Conservation (phyloP, 768 basidiomycete genomes). For the Russula sp. region DNA sequence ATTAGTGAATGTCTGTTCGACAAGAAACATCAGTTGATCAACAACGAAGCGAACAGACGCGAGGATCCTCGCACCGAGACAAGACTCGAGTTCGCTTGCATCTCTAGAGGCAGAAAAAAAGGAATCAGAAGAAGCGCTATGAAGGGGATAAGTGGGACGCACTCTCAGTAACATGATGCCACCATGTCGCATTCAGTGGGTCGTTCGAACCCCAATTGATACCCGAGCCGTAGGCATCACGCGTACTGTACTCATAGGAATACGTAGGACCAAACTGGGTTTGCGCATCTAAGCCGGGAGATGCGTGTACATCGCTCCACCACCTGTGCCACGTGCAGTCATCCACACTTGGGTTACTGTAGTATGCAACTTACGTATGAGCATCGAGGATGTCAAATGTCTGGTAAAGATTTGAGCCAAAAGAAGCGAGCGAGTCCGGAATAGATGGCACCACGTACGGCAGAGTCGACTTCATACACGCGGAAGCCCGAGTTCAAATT, state of each 20-base stretch:
- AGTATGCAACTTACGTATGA: constrained; percentile 54
- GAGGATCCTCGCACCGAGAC: constrained; percentile 45
- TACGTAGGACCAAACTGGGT: constrained; percentile 57
- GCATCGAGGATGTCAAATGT: constrained; percentile 78
- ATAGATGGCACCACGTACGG: constrained; percentile 42
- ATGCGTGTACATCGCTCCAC: constrained; percentile 59
- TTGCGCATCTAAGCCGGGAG: constrained; percentile 57
- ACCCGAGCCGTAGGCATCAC: constrained; percentile 59
- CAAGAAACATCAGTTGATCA: constrained; percentile 5
- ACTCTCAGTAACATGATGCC: constrained; percentile 78
- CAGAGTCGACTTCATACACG: constrained; percentile 68
- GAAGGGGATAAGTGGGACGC: constrained; percentile 29
- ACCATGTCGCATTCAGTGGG: constrained; percentile 79
- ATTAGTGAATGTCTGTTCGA: constrained; percentile 56
- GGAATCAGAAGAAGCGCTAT: neutral
- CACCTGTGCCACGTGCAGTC: constrained; percentile 44
- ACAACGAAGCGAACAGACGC: neutral
- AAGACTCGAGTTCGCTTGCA: constrained; percentile 54
- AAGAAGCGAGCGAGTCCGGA: neutral
- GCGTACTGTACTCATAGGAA: constrained; percentile 62
- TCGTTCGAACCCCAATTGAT: constrained; percentile 60
- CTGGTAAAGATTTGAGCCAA: constrained; percentile 37
- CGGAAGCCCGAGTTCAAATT: constrained; percentile 77
- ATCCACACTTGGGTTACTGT: constrained; percentile 1
- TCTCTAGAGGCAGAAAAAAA: constrained; percentile 42